Conservation (phyloP, 805 yeast genomes). For the Pichia californica region DNA sequence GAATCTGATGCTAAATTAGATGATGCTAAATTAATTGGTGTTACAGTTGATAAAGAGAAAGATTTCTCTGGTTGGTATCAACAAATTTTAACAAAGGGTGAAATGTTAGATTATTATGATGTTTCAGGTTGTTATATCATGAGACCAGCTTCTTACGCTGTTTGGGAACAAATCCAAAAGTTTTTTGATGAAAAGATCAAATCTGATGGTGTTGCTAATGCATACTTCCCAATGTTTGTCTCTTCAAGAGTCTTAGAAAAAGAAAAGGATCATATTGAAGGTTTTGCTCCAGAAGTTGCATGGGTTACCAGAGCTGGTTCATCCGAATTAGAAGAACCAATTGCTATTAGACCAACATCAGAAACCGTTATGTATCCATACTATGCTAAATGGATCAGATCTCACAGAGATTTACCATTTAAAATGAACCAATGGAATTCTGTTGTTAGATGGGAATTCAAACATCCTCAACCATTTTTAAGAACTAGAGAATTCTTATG, state of each 20-base stretch:
- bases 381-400: slow-evolving; percentile 98
- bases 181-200: slow-evolving; percentile 82
- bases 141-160: slow-evolving; percentile 89
- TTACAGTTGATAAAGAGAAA: slow-evolving; percentile 84
- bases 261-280: slow-evolving; percentile 98
- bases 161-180: slow-evolving; percentile 91
- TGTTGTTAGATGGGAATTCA: slow-evolving; percentile 99
- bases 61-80: slow-evolving; percentile 98
- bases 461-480: slow-evolving; percentile 98
- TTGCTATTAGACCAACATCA: slow-evolving; percentile 98
- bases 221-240: slow-evolving; percentile 98
- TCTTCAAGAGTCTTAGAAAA: slow-evolving; percentile 87
- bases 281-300: slow-evolving; percentile 99
- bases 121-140: slow-evolving; percentile 97
- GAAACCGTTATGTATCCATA: slow-evolving; percentile 99
- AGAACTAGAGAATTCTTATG: slow-evolving; percentile 98
- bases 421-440: slow-evolving; percentile 99
- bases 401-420: slow-evolving; percentile 96
- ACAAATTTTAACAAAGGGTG: slow-evolving; percentile 93
- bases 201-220: slow-evolving; percentile 83
- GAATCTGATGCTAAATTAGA: slow-evolving; percentile 49
- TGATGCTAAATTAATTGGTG: slow-evolving; percentile 90
- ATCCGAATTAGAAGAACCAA: slow-evolving; percentile 94
- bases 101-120: slow-evolving; percentile 97
- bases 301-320: slow-evolving; percentile 98